Conservation (phyloP, 176 grass and related monocot genomes). For the maize (Zea mays) region DNA sequence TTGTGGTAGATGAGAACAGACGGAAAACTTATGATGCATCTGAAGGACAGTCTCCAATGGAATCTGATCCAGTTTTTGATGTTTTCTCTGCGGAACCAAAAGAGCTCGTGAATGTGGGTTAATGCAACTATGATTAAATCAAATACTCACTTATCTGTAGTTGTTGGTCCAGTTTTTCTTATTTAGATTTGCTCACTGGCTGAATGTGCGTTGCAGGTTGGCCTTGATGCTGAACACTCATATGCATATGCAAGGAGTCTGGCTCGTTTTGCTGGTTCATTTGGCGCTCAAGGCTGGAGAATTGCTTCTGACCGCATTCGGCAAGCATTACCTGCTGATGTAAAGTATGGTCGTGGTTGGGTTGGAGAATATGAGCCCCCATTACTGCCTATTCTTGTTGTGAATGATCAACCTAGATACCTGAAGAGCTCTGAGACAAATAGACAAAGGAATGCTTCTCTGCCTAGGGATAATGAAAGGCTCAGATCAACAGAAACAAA, state of each 20-base stretch:
- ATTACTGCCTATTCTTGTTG: slow-evolving; percentile 53
- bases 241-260: slow-evolving; percentile 94
- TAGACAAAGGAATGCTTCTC: slow-evolving; percentile 37
- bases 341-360: slow-evolving; percentile 94
- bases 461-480: slow-evolving; percentile 38
- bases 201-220: slow-evolving; percentile 64
- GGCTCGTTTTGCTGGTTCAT: slow-evolving; percentile 76
- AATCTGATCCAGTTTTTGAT: slow-evolving; percentile 61
- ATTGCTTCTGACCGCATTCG: slow-evolving; percentile 77
- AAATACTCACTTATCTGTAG: neutral
- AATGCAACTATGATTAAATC: slow-evolving; percentile 39
- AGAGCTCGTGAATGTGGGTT: slow-evolving; percentile 74
- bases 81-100: slow-evolving; percentile 54
- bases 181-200: slow-evolving; percentile 35
- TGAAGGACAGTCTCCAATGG: slow-evolving; percentile 53
- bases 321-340: slow-evolving; percentile 67
- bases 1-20: slow-evolving; percentile 86
- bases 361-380: slow-evolving; percentile 83
- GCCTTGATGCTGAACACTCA: slow-evolving; percentile 63
- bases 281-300: slow-evolving; percentile 81
- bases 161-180: slow-evolving; percentile 18
- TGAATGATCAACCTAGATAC: slow-evolving; percentile 46
- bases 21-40: slow-evolving; percentile 68
- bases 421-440: slow-evolving; percentile 36
- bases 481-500: slow-evolving; percentile 39